phyloP scores from a whole-genome alignment of 345 rosid genomes.

The Bruguiera gymnorhiza region DNA sequence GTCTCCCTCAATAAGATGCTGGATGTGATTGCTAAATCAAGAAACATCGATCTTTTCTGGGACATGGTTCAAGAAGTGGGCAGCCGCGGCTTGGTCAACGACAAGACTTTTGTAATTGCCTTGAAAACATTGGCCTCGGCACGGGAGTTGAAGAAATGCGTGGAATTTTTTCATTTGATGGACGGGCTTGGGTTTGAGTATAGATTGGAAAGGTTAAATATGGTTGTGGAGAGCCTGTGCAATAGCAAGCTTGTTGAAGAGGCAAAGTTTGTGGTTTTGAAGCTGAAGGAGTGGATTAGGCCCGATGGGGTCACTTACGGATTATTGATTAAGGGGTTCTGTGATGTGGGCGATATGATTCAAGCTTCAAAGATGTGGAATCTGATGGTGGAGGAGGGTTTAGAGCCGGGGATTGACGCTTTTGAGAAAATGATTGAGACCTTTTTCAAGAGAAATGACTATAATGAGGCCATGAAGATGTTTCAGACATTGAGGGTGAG shows the following conservation, averaged over 20 bases:
- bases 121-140: conserved; percentile 57
- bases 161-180: conserved; percentile 63
- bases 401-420: conserved; percentile 48
- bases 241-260: conserved; percentile 54
- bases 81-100: conserved; percentile 45
- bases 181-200: conserved; percentile 51
- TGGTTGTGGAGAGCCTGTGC: conserved; percentile 51
- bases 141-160: conserved; percentile 71
- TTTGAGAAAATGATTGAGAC: conserved; percentile 67
- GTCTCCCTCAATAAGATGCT: conserved; percentile 66
- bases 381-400: conserved; percentile 67
- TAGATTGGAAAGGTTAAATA: conserved; percentile 47
- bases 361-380: conserved; percentile 83
- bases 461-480: conserved; percentile 60
- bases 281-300: conserved; percentile 52
- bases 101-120: conserved; percentile 64
- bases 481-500: conserved; percentile 52
- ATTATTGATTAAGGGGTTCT: conserved; percentile 59
- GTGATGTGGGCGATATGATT: conserved; percentile 60
- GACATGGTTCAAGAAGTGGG: conserved; percentile 47
- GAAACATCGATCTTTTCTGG: conserved; percentile 80
- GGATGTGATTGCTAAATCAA: conserved; percentile 53
- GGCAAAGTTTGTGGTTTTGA: conserved; percentile 54
- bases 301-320: conserved; percentile 57
- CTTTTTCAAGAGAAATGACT: conserved; percentile 52